Evolutionary conservation across 805 yeast genomes (phyloP).

Genomic region (Brettanomyces naardenensis): DNA sequence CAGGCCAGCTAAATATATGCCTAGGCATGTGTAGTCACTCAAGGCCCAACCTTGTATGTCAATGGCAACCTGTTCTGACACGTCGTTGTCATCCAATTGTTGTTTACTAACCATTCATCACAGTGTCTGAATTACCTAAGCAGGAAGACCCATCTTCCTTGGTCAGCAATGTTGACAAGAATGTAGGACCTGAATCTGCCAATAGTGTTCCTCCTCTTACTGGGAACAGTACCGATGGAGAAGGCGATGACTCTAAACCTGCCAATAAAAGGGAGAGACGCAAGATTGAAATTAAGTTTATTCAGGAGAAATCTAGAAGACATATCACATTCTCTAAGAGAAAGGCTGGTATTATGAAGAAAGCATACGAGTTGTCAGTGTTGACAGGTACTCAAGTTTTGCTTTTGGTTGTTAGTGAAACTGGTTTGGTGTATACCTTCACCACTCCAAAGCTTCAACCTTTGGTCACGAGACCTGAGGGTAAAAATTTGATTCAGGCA

Average conservation of each 20-base stretch:
- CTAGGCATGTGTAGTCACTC: too few species aligned
- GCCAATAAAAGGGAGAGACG: conserved; percentile 55
- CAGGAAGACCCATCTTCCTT: conserved; percentile 18
- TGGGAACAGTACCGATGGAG: conserved; percentile 1
- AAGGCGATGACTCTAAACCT: conserved; percentile 15
- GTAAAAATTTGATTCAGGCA: conserved; percentile 93
- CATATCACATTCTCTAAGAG: conserved; percentile 97
- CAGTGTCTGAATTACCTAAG: conserved; percentile 20
- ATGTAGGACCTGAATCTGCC: neutral
- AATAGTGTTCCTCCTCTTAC: neutral
- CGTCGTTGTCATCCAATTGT: too few species aligned
- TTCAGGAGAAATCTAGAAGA: conserved; percentile 95
- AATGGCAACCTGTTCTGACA: too few species aligned
- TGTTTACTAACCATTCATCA: neutral
- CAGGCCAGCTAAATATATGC: too few species aligned
- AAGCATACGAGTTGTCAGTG: conserved; percentile 96
- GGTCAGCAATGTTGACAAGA: too few species aligned
- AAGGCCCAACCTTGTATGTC: too few species aligned
- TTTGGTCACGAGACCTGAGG: conserved; percentile 93
- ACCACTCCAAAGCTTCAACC: conserved; percentile 99
- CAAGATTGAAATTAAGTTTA: conserved; percentile 94
- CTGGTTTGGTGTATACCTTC: conserved; percentile 97
- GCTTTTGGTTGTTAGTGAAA: conserved; percentile 89
- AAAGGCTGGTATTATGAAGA: conserved; percentile 98
- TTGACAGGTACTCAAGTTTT: conserved; percentile 96